phyloP scores from a whole-genome alignment of 2,329 filamentous ascomycete genomes.

The Penicillium sp. region DNA sequence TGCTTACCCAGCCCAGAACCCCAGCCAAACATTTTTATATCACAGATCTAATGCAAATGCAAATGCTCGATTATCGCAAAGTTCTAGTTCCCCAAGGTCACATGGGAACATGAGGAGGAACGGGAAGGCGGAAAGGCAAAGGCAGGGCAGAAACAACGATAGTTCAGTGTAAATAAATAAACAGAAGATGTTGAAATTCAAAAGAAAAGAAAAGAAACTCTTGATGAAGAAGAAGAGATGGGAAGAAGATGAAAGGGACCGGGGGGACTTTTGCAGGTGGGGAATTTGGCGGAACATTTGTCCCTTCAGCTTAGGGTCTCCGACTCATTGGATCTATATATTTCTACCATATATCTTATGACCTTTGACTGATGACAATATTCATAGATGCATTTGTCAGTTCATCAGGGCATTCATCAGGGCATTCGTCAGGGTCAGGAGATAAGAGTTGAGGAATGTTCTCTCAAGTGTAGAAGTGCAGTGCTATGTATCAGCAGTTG shows the following conservation, averaged over 20 bases:
- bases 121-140: neutral
- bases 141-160: neutral
- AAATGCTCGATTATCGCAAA: constrained; percentile 8
- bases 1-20: constrained; percentile 33
- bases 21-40: constrained; percentile 35
- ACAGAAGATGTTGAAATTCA: neutral
- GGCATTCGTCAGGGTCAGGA: neutral
- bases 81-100: neutral
- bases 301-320: neutral
- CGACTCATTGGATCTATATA: neutral
- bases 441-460: neutral
- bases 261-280: constrained; percentile 9
- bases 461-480: neutral
- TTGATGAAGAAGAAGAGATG: neutral
- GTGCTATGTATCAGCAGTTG: too few species aligned
- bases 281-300: neutral
- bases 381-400: neutral
- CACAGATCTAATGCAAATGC: constrained; percentile 3
- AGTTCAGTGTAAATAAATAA: neutral
- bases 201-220: neutral
- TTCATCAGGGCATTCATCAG: neutral
- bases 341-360: neutral
- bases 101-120: constrained; percentile 1
- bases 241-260: neutral
- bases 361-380: neutral